phyloP scores from a whole-genome alignment of 805 yeast species.

The Zygotorulaspora chibaensis region DNA sequence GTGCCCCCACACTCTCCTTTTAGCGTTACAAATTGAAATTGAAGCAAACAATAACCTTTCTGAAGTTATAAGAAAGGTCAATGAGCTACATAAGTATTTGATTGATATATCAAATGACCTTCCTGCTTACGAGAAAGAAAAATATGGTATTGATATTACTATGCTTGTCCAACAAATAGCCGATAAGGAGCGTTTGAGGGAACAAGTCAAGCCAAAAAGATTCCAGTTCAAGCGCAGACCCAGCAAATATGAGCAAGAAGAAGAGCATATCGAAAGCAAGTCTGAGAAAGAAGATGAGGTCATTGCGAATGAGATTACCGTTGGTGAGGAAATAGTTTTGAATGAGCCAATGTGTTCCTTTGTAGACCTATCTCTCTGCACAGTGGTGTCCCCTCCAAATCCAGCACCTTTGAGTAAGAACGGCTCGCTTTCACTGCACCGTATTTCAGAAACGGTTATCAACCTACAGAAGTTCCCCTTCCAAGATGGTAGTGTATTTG shows the following conservation, averaged over 20 bases:
- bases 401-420: background rate
- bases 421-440: conserved; percentile 22
- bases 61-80: conserved; percentile 10
- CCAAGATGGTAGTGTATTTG: conserved; percentile 23
- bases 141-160: conserved; percentile 15
- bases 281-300: background rate
- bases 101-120: conserved; percentile 12
- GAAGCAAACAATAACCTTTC: conserved; percentile 2
- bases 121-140: conserved; percentile 20
- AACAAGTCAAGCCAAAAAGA: background rate
- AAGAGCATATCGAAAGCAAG: background rate
- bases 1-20: background rate
- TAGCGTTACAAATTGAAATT: conserved; percentile 5
- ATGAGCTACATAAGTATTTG: conserved; percentile 12
- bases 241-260: background rate
- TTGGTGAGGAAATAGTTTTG: background rate
- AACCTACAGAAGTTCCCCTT: conserved; percentile 18
- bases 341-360: conserved; percentile 9
- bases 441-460: conserved; percentile 14
- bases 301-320: background rate
- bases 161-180: conserved; percentile 14
- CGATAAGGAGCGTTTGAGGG: conserved; percentile 2
- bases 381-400: conserved; percentile 1
- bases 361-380: conserved; percentile 15
- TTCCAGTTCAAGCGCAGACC: conserved; percentile 8